Evolutionary conservation across 2,329 filamentous ascomycete genomes (phyloP).

Genomic region (Aspergillus persii): DNA sequence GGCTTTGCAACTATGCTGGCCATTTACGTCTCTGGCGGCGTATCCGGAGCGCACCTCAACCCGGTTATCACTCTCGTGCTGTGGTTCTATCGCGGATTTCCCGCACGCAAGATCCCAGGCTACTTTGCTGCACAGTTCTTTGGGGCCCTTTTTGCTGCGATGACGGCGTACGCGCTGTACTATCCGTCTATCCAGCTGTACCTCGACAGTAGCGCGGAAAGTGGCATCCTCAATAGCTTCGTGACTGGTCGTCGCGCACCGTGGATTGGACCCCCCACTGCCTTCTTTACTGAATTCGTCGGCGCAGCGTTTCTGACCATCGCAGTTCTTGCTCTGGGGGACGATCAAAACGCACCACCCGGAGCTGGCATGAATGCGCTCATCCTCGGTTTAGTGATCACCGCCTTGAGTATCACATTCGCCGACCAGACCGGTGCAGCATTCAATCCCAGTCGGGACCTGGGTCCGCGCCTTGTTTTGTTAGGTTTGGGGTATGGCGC

Average conservation of each 20-base stretch:
- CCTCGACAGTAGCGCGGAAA: slow-evolving; percentile 26
- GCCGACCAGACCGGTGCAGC: slow-evolving; percentile 49
- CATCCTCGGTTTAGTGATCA: slow-evolving; percentile 47
- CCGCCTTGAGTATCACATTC: slow-evolving; percentile 36
- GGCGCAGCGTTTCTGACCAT: slow-evolving; percentile 43
- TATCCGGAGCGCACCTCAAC: slow-evolving; percentile 49
- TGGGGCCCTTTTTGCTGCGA: slow-evolving; percentile 50
- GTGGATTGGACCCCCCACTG: slow-evolving; percentile 38
- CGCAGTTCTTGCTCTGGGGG: slow-evolving; percentile 46
- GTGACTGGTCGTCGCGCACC: slow-evolving; percentile 44
- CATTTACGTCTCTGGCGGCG: slow-evolving; percentile 49
- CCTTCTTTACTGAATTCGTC: slow-evolving; percentile 51
- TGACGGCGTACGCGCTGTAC: slow-evolving; percentile 48
- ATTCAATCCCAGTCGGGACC: slow-evolving; percentile 51
- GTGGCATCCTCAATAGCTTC: slow-evolving; percentile 41
- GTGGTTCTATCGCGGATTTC: slow-evolving; percentile 53
- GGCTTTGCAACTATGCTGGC: slow-evolving; percentile 55
- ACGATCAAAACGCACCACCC: slow-evolving; percentile 48
- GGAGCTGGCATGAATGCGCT: slow-evolving; percentile 54
- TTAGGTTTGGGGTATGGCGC: slow-evolving; percentile 46
- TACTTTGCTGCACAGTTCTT: slow-evolving; percentile 55
- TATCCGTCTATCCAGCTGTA: slow-evolving; percentile 33
- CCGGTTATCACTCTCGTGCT: slow-evolving; percentile 46
- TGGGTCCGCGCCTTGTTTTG: slow-evolving; percentile 49
- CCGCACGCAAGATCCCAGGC: slow-evolving; percentile 49